Evolutionary conservation across 202 grass and related monocot species (phyloP).

Genomic region (Hordeum pubiflorum): DNA sequence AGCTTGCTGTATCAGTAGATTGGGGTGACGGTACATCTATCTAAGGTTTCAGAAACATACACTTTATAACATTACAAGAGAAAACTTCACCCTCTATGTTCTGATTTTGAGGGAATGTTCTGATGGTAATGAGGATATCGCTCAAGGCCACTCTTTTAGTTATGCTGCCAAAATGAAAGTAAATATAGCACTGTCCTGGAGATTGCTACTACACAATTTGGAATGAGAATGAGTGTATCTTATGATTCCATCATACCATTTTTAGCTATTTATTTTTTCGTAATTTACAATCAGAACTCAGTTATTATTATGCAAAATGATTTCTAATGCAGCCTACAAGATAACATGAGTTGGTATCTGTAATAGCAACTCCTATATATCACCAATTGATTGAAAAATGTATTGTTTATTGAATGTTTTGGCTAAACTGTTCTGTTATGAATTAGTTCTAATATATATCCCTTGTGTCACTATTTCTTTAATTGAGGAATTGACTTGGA

Average conservation of each 20-base stretch:
- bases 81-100: not conserved
- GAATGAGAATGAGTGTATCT: not conserved
- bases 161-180: not conserved
- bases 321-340: not conserved
- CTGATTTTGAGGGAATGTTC: not conserved
- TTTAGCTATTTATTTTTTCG: not conserved
- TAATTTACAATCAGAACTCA: not conserved
- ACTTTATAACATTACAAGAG: not conserved
- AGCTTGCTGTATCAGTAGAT: not conserved
- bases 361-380: not conserved
- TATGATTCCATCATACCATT: not conserved
- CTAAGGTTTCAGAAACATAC: not conserved
- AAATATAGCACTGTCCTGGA: not conserved
- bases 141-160: not conserved
- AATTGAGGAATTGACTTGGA: not conserved
- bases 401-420: not conserved
- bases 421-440: not conserved
- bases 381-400: not conserved
- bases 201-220: not conserved
- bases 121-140: not conserved
- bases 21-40: not conserved
- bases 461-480: no score
- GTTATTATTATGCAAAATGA: not conserved
- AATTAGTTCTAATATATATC: not conserved
- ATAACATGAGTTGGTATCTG: not conserved